phyloP scores from a whole-genome alignment of 1,284 basidiomycete species.

The Cryptococcus sp. region DNA sequence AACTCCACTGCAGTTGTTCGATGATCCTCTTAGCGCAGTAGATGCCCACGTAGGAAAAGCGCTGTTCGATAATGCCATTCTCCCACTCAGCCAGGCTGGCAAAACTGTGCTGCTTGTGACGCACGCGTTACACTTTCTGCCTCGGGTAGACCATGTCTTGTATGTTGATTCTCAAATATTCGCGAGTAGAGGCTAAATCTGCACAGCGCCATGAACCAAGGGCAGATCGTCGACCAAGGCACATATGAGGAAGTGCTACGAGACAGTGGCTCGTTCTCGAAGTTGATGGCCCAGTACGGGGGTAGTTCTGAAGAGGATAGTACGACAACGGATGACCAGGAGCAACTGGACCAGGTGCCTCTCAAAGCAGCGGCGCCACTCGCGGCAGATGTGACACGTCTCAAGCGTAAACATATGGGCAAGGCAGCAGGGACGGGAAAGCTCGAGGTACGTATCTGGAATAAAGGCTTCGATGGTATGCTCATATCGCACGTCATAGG shows the following conservation, averaged over 20 bases:
- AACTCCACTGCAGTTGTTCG: slow-evolving; percentile 57
- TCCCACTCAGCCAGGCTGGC: slow-evolving; percentile 61
- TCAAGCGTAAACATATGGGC: slow-evolving; percentile 44
- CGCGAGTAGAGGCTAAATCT: neutral
- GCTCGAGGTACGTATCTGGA: slow-evolving; percentile 51
- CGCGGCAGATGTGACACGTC: slow-evolving; percentile 15
- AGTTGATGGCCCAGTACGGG: slow-evolving; percentile 67
- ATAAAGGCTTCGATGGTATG: neutral
- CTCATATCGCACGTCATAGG: slow-evolving; percentile 18
- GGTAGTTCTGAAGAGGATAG: slow-evolving; percentile 56
- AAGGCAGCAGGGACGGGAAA: slow-evolving; percentile 64
- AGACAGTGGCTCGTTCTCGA: slow-evolving; percentile 61
- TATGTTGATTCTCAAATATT: slow-evolving; percentile 12
- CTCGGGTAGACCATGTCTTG: slow-evolving; percentile 66
- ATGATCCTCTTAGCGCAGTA: slow-evolving; percentile 75
- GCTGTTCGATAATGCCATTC: slow-evolving; percentile 68
- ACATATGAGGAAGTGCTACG: slow-evolving; percentile 63
- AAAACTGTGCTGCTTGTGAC: slow-evolving; percentile 68
- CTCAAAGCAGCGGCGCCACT: too few species aligned
- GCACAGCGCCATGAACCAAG: slow-evolving; percentile 60
- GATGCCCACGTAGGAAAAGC: slow-evolving; percentile 71
- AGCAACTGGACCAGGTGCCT: slow-evolving; percentile 1
- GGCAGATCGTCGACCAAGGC: slow-evolving; percentile 66
- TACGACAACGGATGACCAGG: slow-evolving; percentile 55
- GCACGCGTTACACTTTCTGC: slow-evolving; percentile 71